Percentiles rank a stretch among this genome's conserved stretches.
These are phyloP conservation scores for Candida vaughaniae DNA, from an alignment of 805 yeast species.

Conservation along the genomic window DNA sequence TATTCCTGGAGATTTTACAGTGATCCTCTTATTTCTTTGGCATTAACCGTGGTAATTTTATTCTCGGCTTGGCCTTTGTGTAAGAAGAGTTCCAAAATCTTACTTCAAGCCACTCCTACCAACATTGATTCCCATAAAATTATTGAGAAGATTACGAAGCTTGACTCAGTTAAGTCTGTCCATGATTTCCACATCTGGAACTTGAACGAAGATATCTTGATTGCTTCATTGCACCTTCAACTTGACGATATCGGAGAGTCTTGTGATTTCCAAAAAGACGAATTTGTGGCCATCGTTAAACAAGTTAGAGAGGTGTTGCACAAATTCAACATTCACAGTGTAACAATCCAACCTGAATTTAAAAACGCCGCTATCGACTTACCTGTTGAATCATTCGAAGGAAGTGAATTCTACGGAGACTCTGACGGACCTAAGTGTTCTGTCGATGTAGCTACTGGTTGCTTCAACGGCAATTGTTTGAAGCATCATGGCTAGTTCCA, in stretches of 20 bases:
- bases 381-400: constrained; percentile 5
- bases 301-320: constrained; percentile 78
- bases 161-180: constrained; percentile 76
- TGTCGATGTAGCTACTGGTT: constrained; percentile 30
- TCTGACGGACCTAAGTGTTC: constrained; percentile 26
- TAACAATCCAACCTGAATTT: constrained; percentile 96
- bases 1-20: constrained; percentile 82
- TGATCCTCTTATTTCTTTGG: constrained; percentile 83
- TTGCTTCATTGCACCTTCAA: constrained; percentile 88
- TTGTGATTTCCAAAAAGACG: constrained; percentile 34
- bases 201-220: constrained; percentile 77
- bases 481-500: constrained; percentile 2
- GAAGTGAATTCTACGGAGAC: constrained; percentile 28
- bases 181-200: constrained; percentile 98
- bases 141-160: constrained; percentile 59
- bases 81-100: constrained; percentile 77
- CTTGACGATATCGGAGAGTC: constrained; percentile 55
- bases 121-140: constrained; percentile 74
- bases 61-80: constrained; percentile 91
- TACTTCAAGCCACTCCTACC: constrained; percentile 92
- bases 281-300: constrained; percentile 66
- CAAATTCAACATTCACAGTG: constrained; percentile 83
- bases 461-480: constrained; percentile 28
- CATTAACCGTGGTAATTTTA: constrained; percentile 85
- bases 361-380: constrained; percentile 14